Evolutionary conservation across 2,329 filamentous ascomycete genomes (phyloP).

Genomic region (Sphaerulina vaccinii): DNA sequence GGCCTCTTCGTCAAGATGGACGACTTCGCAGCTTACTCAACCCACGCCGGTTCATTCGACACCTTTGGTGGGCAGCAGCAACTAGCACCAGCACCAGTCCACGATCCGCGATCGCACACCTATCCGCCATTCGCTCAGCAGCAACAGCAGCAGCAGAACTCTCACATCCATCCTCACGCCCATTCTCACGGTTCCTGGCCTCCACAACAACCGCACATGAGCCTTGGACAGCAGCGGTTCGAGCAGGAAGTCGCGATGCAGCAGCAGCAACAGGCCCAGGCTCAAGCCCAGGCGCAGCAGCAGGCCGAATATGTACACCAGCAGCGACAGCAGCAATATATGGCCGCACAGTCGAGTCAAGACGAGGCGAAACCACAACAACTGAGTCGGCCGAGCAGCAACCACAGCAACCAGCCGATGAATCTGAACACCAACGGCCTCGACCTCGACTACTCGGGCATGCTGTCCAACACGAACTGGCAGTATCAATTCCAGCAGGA

Average conservation of each 20-base stretch:
- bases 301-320: slow-evolving; percentile 21
- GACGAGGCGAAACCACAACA: slow-evolving; percentile 20
- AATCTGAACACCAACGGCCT: slow-evolving; percentile 34
- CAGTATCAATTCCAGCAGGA: slow-evolving; percentile 43
- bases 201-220: slow-evolving; percentile 4
- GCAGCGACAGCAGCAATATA: slow-evolving; percentile 29
- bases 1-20: slow-evolving; percentile 40
- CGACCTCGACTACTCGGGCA: slow-evolving; percentile 36
- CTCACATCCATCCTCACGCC: neutral
- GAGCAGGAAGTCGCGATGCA: slow-evolving; percentile 28
- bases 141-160: slow-evolving; percentile 21
- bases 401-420: slow-evolving; percentile 32
- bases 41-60: slow-evolving; percentile 42
- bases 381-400: slow-evolving; percentile 33
- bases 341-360: slow-evolving; percentile 23
- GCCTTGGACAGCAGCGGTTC: slow-evolving; percentile 22
- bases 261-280: slow-evolving; percentile 28
- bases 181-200: slow-evolving; percentile 7
- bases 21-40: slow-evolving; percentile 40
- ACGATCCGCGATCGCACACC: slow-evolving; percentile 32
- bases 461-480: slow-evolving; percentile 42
- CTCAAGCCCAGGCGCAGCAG: slow-evolving; percentile 10
- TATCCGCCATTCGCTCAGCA: slow-evolving; percentile 30
- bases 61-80: slow-evolving; percentile 36
- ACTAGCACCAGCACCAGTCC: slow-evolving; percentile 25